Evolutionary conservation across 768 basidiomycete species (phyloP).

Genomic region (Pulveroboletus sp.): DNA sequence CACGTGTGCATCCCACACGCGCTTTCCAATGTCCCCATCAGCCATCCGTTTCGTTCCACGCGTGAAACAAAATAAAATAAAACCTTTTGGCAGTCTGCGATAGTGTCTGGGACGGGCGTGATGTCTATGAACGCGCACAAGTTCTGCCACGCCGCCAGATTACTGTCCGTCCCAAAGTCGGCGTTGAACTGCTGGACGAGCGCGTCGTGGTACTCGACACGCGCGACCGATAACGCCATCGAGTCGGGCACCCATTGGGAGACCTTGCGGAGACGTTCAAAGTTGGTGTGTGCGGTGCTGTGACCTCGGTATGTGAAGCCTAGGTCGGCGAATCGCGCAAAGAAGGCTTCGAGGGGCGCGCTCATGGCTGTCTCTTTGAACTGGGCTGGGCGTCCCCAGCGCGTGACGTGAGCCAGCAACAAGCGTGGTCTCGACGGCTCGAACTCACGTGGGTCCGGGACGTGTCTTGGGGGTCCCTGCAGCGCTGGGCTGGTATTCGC

Average conservation of each 20-base stretch:
- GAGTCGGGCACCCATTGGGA: slow-evolving; percentile 1
- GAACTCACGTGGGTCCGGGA: not conserved
- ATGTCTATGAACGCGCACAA: slow-evolving; percentile 21
- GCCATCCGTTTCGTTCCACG: not conserved
- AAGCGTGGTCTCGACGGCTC: no score
- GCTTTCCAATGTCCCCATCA: slow-evolving; percentile 1
- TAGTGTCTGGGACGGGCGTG: slow-evolving; percentile 14
- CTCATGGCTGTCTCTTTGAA: slow-evolving; percentile 4
- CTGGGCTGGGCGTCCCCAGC: not conserved
- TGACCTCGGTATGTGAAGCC: slow-evolving; percentile 13
- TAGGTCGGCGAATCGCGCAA: slow-evolving; percentile 13
- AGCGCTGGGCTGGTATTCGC: no score
- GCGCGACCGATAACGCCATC: not conserved
- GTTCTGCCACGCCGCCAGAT: slow-evolving; percentile 23
- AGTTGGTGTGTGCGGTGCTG: slow-evolving; percentile 20
- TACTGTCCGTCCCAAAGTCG: slow-evolving; percentile 15
- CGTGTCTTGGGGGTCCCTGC: not conserved
- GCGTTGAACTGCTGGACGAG: slow-evolving; percentile 25
- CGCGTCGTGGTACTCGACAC: slow-evolving; percentile 13
- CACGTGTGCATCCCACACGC: slow-evolving; percentile 27
- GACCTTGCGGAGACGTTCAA: slow-evolving; percentile 8
- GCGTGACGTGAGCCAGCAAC: slow-evolving; percentile 4
- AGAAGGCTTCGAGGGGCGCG: slow-evolving; percentile 24
- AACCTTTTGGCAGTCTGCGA: slow-evolving; percentile 15
- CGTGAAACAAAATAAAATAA: no score